Conservation (phyloP, 371 early-diverging fungal species). For the Globomyces sp. region DNA sequence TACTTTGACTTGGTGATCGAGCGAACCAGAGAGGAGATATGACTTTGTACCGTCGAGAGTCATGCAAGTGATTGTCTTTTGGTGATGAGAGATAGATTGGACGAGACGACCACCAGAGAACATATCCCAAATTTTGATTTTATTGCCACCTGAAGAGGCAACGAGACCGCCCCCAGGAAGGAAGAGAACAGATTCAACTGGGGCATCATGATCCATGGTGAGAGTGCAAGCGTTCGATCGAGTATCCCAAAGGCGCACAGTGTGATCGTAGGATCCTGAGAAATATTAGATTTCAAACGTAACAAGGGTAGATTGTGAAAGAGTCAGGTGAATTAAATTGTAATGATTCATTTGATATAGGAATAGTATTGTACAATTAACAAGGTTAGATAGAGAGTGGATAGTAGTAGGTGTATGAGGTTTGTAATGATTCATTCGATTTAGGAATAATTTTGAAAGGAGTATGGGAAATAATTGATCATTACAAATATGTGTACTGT, state of each 20-base stretch:
- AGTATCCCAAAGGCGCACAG: slow-evolving; percentile 88
- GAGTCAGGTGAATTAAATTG: no score
- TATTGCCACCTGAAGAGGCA: slow-evolving; percentile 63
- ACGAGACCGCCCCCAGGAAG: slow-evolving; percentile 82
- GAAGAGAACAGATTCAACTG: slow-evolving; percentile 83
- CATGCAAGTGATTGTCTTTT: slow-evolving; percentile 91
- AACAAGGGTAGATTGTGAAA: no score
- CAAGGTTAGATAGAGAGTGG: no score
- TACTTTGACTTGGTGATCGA: slow-evolving; percentile 95
- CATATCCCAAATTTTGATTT: slow-evolving; percentile 86
- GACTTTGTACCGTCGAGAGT: slow-evolving; percentile 74
- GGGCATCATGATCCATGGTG: slow-evolving; percentile 81
- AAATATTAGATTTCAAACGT: slow-evolving; percentile 39
- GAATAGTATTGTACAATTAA: no score
- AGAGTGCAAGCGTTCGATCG: slow-evolving; percentile 71
- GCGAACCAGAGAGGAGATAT: slow-evolving; percentile 81
- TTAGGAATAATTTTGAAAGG: no score
- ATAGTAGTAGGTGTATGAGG: no score
- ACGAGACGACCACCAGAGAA: slow-evolving; percentile 75
- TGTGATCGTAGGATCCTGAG: slow-evolving; percentile 94
- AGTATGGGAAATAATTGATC: no score
- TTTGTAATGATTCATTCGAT: no score
- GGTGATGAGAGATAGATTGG: slow-evolving; percentile 79
- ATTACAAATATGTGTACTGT: no score
- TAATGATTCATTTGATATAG: no score